phyloP scores from a whole-genome alignment of 2,329 filamentous ascomycete species.

The Fusarium avenaceum region DNA sequence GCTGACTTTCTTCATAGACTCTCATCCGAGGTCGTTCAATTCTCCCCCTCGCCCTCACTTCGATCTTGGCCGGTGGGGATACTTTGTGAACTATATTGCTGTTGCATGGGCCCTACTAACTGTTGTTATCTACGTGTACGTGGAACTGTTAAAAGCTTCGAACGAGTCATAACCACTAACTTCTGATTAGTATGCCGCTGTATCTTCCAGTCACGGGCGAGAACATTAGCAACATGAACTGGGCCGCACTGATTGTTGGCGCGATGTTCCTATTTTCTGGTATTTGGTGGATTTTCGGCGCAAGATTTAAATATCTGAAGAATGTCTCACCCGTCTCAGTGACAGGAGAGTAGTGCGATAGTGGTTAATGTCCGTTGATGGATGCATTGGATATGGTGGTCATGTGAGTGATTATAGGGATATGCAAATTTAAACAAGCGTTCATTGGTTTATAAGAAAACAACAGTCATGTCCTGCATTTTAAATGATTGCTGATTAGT shows the following conservation, averaged over 20 bases:
- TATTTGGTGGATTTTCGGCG: conserved; percentile 10
- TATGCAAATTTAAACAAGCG: no score
- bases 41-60: conserved; percentile 19
- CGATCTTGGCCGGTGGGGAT: conserved; percentile 23
- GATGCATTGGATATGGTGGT: no score
- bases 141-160: rapidly evolving
- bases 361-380: not conserved
- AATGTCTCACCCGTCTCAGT: rapidly evolving
- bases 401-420: no score
- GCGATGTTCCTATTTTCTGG: conserved; percentile 12
- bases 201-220: conserved; percentile 16
- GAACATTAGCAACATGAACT: conserved; percentile 31
- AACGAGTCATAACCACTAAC: not conserved
- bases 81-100: conserved; percentile 9
- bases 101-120: conserved; percentile 18
- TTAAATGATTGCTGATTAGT: no score
- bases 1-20: not conserved
- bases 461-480: no score
- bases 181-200: conserved; percentile 5
- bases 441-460: no score
- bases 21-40: conserved; percentile 12
- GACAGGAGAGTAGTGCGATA: rapidly evolving
- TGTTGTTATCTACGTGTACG: conserved; percentile 15
- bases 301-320: conserved; percentile 12
- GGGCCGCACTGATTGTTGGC: conserved; percentile 18